Evolutionary conservation across 441 rosid genomes (phyloP), one percentile per base, ranked within the genome.

Genomic region (Aquilaria agallochum): DNA sequence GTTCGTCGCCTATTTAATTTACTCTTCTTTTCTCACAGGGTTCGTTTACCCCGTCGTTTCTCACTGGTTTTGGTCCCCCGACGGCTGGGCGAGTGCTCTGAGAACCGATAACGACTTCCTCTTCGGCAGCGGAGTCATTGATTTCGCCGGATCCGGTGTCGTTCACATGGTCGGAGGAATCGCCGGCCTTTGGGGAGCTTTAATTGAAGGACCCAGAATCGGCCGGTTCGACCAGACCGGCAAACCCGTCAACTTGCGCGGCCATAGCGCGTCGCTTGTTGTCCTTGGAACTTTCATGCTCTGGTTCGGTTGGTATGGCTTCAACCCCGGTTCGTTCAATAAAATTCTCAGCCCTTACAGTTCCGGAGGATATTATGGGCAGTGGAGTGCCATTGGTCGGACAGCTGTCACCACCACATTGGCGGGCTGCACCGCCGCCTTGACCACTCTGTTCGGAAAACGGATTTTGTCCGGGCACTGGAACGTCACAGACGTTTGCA

Each of bases 251-350:
- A 66, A 84, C 42, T 54, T 91, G 0, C 94, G 94, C 40, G 97
- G 96, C 34, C 97, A 91, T 76, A 84, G 87, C 65, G 90, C 96
- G 7, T 77, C 96, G 0, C 87, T 88, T 3, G 96, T 86, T 0
- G 97, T 91, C 50, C 82, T 88, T 15, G 97, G 97, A 4, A 91
- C 97, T 4, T 91, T 91, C 72, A 72, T 90, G 70, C 84, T 90
- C 0, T 90, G 97, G 97, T 90, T 90, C 27, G 97, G 97, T 2
- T 90, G 97, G 97, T 90, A 88, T 60, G 97, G 91, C 2, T 90
- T 90, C 67, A 90, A 88, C 64, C 90, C 96, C 0, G 97, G 94
- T 11, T 91, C 97, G 0, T 91, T 91, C 52, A 68, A 67, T 63
- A 88, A 79, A 59, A 86, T 91, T 56, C 75, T 78, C 5, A 8